Base-by-base conservation (phyloP, 1,284 basidiomycete genomes). In the Trametes pubescens region DNA sequence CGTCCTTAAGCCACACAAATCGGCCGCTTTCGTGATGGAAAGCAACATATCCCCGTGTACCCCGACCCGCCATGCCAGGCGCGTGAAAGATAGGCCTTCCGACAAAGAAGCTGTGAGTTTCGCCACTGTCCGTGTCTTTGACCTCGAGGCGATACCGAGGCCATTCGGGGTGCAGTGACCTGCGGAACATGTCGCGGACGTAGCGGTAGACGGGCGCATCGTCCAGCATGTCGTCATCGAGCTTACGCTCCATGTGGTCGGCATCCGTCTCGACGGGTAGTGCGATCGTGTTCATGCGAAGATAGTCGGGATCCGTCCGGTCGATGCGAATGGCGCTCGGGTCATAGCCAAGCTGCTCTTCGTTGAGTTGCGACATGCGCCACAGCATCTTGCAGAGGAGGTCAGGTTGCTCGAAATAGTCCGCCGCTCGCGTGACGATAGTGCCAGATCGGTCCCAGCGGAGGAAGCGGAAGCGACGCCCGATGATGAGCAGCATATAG, bases 281-380 rank as follows among this genome's bases (percentile, higher is more conserved):
- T 16, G 32, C 13, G 1, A 32, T n/a, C 18, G 7, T 0, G 43
- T 13, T 26, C 66, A 67, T 68, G 8, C 7, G 13, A 6, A 52
- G 16, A 48, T 53, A 68, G 6, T 57, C 54, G 11, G 6, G n/a
- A 1, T 48, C 40, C 7, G 29, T 35, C 0, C 29, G 54, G 9
- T 9, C 21, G 34, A 68, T 18, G 6, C 58, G 61, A 1, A 13
- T 48, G 0, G 60, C 62, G 2, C 53, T 64, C 0, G 62, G 57
- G n/a, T 67, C 66, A 11, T 34, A 4, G 59, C 75, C 35, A 60
- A 74, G 64, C 71, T 74, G 60, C 69, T 74, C 56, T 72, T 74
- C 38, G 72, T 65, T 34, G 68, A 62, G 58, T 69, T 70, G 43
- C 67, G 64, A 29, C 61, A 69, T 48, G 68, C 74, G 43, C 72